Conservation (phyloP, 2,329 filamentous ascomycete species). For the Anthostomella pinea region DNA sequence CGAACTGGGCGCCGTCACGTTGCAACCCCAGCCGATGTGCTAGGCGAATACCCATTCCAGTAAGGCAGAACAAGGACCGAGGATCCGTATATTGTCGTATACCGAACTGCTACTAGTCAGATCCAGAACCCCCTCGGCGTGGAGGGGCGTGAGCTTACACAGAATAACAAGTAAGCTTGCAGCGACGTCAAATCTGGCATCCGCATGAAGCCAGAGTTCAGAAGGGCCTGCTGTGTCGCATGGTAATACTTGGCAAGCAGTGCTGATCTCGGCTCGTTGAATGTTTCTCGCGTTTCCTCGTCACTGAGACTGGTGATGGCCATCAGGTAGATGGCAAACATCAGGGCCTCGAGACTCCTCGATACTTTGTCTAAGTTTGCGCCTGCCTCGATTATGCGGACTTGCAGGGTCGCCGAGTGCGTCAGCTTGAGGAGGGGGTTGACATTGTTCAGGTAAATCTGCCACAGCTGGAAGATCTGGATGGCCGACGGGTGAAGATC, state of each 20-base stretch:
- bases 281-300: conserved; percentile 47
- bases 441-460: conserved; percentile 67
- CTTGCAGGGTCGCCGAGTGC: conserved; percentile 63
- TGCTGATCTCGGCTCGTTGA: conserved; percentile 50
- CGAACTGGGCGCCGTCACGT: conserved; percentile 54
- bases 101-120: conserved; percentile 45
- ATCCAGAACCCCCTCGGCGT: conserved; percentile 6
- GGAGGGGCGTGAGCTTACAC: conserved; percentile 42
- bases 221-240: conserved; percentile 61
- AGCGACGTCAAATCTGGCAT: conserved; percentile 63
- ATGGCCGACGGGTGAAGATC: conserved; percentile 52
- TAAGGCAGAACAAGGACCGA: conserved; percentile 55
- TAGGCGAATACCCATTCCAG: conserved; percentile 64
- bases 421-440: conserved; percentile 67
- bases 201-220: conserved; percentile 65
- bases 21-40: conserved; percentile 69
- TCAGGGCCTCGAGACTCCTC: conserved; percentile 60
- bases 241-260: conserved; percentile 53
- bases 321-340: conserved; percentile 64
- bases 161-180: conserved; percentile 65
- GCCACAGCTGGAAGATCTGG: conserved; percentile 65
- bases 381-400: conserved; percentile 61
- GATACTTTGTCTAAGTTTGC: conserved; percentile 52
- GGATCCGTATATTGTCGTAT: conserved; percentile 60
- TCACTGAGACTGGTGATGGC: conserved; percentile 58